Percentiles rank a stretch among this genome's conserved stretches.
phyloP scores from a whole-genome alignment of 106 monocot species.

The Phalaenopsis aphrodite region DNA sequence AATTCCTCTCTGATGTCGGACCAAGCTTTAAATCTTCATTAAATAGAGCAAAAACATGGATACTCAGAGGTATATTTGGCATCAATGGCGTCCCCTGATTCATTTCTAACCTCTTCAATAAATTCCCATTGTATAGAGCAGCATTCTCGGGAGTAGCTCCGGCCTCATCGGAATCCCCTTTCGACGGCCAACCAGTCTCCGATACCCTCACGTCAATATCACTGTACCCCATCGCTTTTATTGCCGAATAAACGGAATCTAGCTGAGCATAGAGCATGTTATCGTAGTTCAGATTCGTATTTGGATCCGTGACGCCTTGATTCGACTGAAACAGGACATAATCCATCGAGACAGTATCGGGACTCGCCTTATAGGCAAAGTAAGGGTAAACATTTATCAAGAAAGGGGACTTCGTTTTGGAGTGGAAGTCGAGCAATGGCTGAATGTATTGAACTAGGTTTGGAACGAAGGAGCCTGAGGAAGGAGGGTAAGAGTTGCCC shows the following conservation, averaged over 20 bases:
- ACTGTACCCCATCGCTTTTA: constrained; percentile 34
- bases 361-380: constrained; percentile 58
- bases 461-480: constrained; percentile 35
- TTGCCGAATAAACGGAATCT: constrained; percentile 50
- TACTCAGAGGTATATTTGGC: constrained; percentile 41
- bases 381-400: constrained; percentile 65
- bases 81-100: constrained; percentile 54
- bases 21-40: constrained; percentile 59
- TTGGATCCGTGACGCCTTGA: constrained; percentile 35
- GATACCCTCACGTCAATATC: constrained; percentile 38
- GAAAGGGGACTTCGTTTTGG: constrained; percentile 45
- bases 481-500: constrained; percentile 48
- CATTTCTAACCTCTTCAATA: constrained; percentile 38
- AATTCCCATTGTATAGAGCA: constrained; percentile 48
- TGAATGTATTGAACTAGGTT: constrained; percentile 44
- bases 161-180: constrained; percentile 51
- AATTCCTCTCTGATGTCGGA: constrained; percentile 62
- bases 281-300: constrained; percentile 49
- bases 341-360: constrained; percentile 25
- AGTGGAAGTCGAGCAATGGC: constrained; percentile 35
- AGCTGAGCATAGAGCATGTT: constrained; percentile 77
- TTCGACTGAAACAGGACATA: constrained; percentile 56
- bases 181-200: constrained; percentile 73
- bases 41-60: constrained; percentile 56
- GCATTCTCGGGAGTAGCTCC: constrained; percentile 54